Base-by-base conservation (phyloP, 306 rosid genomes). In the Senna tora region DNA sequence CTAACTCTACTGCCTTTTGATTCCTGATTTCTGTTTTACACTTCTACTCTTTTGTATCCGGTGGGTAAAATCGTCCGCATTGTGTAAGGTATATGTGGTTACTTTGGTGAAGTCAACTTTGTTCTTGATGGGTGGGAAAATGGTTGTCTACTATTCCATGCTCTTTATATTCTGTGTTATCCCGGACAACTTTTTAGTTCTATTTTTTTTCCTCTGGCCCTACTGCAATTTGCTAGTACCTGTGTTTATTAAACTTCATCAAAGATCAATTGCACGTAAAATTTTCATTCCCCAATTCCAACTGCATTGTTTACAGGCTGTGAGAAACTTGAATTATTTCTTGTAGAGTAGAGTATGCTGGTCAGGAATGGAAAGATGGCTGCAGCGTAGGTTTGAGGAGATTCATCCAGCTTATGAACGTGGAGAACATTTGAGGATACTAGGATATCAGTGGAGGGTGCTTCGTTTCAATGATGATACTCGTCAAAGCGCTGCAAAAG, bases 371-470 rank as follows among this genome's bases (percentile, higher is more conserved):
- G 96, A 86, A 77, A 82, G 79, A 49, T 89, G 98, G 96, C 86
- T 93, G 42, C 83, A 82, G 78, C 65, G 71, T 49, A 82, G 98
- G 75, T 83, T 71, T 71, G 73, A 66, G 77, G 89, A 89, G 82
- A 69, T 84, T 54, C 58, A 81, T 47, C 84, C 85, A 16, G 78
- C 76, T 46, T 38, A 19, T 54, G 75, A 83, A 5, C 43, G 51
- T 42, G 67, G 65, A 69, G 86, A 78, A 55, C 74, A 84, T 51
- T 83, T 91, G 45, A 85, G 75, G 78, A 71, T 94, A 65, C 90
- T 89, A 28, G 97, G 96, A 67, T 91, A 89, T 77, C 96, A 94
- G 65, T 94, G 98, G 98, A 84, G 96, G 52, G 89, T 80, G 69
- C 96, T 94, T 65, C 92, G 92, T 34, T 91, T 94, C 75, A 91